phyloP scores from a whole-genome alignment of 495 filamentous ascomycete genomes.

The Podospora bellae-mahoneyi region DNA sequence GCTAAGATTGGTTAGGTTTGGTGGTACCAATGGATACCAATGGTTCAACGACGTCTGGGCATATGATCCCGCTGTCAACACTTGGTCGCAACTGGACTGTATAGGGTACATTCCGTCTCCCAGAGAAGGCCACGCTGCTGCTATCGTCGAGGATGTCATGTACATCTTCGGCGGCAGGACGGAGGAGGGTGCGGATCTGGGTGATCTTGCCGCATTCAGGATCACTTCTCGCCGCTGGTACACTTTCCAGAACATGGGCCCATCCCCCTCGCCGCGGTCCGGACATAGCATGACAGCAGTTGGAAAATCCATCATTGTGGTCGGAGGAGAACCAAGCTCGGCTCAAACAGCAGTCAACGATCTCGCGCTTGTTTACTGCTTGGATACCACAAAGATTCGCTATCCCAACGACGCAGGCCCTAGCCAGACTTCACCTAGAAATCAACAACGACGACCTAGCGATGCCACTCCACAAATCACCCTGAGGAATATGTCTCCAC shows the following conservation, averaged over 20 bases:
- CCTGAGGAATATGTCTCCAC: slow-evolving; percentile 47
- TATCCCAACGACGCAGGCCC: slow-evolving; percentile 79
- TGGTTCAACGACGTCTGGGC: slow-evolving; percentile 99
- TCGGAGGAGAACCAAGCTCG: slow-evolving; percentile 92
- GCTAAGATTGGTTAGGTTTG: slow-evolving; percentile 62
- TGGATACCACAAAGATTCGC: slow-evolving; percentile 93
- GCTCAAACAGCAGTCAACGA: slow-evolving; percentile 74
- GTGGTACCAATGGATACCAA: slow-evolving; percentile 85
- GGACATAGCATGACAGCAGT: slow-evolving; percentile 97
- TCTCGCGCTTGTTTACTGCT: slow-evolving; percentile 81
- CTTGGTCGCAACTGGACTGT: slow-evolving; percentile 86
- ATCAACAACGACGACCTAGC: slow-evolving; percentile 38
- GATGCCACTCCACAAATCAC: slow-evolving; percentile 31
- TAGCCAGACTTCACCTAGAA: slow-evolving; percentile 38
- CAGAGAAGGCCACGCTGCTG: slow-evolving; percentile 90
- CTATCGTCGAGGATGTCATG: slow-evolving; percentile 95
- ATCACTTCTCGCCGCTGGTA: slow-evolving; percentile 94
- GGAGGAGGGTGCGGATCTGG: slow-evolving; percentile 84
- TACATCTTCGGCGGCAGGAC: slow-evolving; percentile 98
- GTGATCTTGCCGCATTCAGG: slow-evolving; percentile 92
- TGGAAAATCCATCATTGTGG: slow-evolving; percentile 84
- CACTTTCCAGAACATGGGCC: slow-evolving; percentile 99
- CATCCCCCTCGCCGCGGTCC: slow-evolving; percentile 85
- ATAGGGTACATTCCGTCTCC: slow-evolving; percentile 94
- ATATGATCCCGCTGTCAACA: slow-evolving; percentile 78